phyloP scores from a whole-genome alignment of 2,329 filamentous ascomycete species.

The Thielaviopsis ethacetica region DNA sequence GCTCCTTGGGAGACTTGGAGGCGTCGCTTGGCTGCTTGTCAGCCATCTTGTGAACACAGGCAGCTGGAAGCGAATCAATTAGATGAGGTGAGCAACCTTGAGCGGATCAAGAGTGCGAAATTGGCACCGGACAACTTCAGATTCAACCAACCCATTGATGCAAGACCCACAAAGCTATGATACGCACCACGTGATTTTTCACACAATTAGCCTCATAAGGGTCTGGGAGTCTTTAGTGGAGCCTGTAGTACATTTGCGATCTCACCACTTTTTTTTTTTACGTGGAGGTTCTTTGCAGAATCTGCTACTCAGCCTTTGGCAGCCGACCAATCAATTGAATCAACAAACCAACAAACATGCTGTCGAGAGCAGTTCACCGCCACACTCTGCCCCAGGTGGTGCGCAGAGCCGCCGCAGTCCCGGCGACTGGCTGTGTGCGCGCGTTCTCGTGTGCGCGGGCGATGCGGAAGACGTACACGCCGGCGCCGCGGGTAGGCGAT shows the following conservation, averaged over 20 bases:
- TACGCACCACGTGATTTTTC: no score
- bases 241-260: no score
- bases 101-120: no score
- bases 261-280: no score
- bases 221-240: no score
- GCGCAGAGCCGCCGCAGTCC: background rate
- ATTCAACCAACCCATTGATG: no score
- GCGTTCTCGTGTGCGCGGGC: background rate
- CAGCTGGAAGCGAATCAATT: background rate
- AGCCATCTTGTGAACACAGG: background rate
- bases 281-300: no score
- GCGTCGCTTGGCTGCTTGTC: background rate
- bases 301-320: background rate
- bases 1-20: background rate
- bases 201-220: no score
- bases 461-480: constrained; percentile 32
- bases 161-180: no score
- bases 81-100: background rate
- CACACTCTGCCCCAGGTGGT: background rate
- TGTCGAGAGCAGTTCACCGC: constrained; percentile 11
- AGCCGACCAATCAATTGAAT: background rate
- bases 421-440: background rate
- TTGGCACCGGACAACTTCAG: no score
- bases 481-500: constrained; percentile 41
- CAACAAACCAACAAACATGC: background rate